Base-by-base conservation (phyloP, 2,329 filamentous ascomycete species). In the Clarireedia homoeocarpa region DNA sequence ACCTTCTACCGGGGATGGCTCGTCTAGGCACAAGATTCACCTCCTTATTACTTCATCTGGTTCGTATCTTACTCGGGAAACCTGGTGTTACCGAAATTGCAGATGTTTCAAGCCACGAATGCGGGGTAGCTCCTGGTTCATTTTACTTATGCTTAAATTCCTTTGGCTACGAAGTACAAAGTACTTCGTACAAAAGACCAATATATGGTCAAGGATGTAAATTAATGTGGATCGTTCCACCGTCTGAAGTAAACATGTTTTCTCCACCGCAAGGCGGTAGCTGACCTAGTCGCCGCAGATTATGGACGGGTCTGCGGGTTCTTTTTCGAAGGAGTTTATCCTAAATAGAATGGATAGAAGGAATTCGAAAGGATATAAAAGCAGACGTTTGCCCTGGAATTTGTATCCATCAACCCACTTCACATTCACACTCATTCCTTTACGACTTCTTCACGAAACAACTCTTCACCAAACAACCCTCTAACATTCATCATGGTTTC, bases 401-500 rank as follows among this genome's bases (percentile, higher is more conserved):
- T 7, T 17, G 27, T 48, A 5, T 38, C 5, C 7, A 24, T 4
- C 15, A 48, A 3, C n/a, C 20, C 9, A 36, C 9, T 6, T 30
- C 10, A 45, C 46, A 40, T 36, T 38, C n/a, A 20, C 20, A 36
- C 14, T 48, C 27, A 17, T 20, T 36, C 27, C 5, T 24, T 48
- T n/a, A n/a, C 20, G 20, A 20, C 20, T 20, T 20, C 20, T 20
- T 20, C 2, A 20, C 20, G 20, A 30, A 14, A n/a, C n/a, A 17
- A 48, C 12, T n/a, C 15, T 30, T 30, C 6, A 12, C 27, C 27
- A 30, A 30, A 30, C 27, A 30, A 20, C 7, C 24, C 6, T 36
- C 17, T 24, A 15, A 47, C 10, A 39, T 15, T 39, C 15, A 55
- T 6, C 12, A 56, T 56, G 55, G 48, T 56, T 9, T 56, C 55